Base-by-base conservation (phyloP, 148 eudicot genomes). In the Selenicereus undatus region DNA sequence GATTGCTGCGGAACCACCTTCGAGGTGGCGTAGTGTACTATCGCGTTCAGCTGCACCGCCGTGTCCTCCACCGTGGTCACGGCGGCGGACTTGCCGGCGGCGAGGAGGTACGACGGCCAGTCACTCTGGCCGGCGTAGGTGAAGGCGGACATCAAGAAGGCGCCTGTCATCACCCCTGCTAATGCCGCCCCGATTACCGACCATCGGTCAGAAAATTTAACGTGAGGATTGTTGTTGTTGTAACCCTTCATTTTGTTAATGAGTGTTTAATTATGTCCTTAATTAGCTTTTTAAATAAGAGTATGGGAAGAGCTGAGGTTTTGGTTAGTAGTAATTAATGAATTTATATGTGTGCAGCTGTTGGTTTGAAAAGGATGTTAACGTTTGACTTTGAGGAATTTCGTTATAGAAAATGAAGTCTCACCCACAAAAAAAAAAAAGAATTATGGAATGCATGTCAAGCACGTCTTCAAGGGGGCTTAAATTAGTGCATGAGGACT, bases 21-120 rank as follows among this genome's bases (percentile, higher is more conserved):
- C 9, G 90, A 78, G 18, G 90, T 88, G 1, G 90, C 90, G 73
- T 88, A 88, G 77, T 88, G 90, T 17, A 86, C 72, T 39, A 88
- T 76, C 24, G 90, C 78, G n/a, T 58, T 66, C 16, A 82, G 79
- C 8, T 88, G 90, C 13, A 78, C 42, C 10, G 72, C 39, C 9
- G 85, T 48, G 16, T 81, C 18, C 60, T 74, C 18, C 8, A 76
- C 3, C 24, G 26, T 1, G 32, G 0, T 27, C 26, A 32, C 3
- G 62, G 13, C 22, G 76, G 20, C 12, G 45, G 43, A 39, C 43
- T 43, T 2, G 2, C 64, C 36, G 51, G 82, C 26, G 27, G 83
- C 32, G 54, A 79, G 73, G 27, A 76, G 27, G 29, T 68, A 22
- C 5, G 73, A 75, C 11, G 78, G 79, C 72, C 76, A 71, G 26